A percentile compares a stretch with the other conserved stretches of the same genome.
These are phyloP conservation scores for Trichocomaceae sp. DNA, from an alignment of 2,329 filamentous ascomycete species.

Conservation along the genomic window DNA sequence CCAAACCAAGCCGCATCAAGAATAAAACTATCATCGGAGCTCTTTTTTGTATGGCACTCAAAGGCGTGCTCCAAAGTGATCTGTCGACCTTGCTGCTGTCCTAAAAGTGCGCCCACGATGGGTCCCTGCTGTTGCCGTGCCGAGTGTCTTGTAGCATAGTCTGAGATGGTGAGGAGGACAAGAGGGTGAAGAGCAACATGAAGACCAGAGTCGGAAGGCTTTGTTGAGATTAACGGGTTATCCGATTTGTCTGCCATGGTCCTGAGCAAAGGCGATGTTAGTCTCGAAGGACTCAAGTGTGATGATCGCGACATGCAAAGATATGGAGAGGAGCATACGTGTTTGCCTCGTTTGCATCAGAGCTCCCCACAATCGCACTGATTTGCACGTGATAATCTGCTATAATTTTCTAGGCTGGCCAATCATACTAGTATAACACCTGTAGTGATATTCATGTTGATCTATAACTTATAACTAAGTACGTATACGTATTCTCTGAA, in stretches of 20 bases:
- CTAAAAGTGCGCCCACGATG: conserved; percentile 79
- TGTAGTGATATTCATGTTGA: too few species aligned
- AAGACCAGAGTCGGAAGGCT: conserved; percentile 65
- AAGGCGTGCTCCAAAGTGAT: conserved; percentile 92
- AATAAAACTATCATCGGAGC: conserved; percentile 51
- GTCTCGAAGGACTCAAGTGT: too few species aligned
- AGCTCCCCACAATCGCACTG: conserved; percentile 14
- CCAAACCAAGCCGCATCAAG: conserved; percentile 68
- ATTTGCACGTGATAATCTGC: neutral
- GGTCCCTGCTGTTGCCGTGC: conserved; percentile 68
- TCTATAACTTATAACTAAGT: too few species aligned
- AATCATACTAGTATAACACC: too few species aligned
- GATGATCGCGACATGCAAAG: neutral
- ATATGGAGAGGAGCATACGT: conserved; percentile 3
- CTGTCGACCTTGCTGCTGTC: conserved; percentile 82
- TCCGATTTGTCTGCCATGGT: conserved; percentile 42
- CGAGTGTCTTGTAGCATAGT: conserved; percentile 88
- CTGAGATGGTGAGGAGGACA: conserved; percentile 90
- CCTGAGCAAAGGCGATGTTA: neutral
- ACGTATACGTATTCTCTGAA: too few species aligned
- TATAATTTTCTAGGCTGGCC: too few species aligned
- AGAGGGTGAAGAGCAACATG: conserved; percentile 85
- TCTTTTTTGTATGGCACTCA: conserved; percentile 59
- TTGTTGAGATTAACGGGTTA: conserved; percentile 60
- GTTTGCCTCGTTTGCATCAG: conserved; percentile 28